Percentiles rank a stretch among this genome's conserved stretches.
These are phyloP conservation scores for Termitomyces sp. DNA, from an alignment of 1,284 basidiomycete species.

Conservation along the genomic window DNA sequence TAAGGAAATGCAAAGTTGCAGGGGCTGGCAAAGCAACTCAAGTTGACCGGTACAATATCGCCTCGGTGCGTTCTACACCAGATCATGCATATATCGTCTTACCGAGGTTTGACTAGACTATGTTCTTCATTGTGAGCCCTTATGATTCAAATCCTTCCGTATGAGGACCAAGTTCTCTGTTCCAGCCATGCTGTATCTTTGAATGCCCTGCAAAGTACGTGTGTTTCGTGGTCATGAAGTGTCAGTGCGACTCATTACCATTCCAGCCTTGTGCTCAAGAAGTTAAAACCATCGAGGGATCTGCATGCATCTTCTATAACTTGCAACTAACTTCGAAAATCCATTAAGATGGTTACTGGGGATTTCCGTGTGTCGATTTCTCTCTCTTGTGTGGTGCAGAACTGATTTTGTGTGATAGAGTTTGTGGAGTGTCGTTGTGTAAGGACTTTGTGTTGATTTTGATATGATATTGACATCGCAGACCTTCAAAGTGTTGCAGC, in stretches of 20 bases:
- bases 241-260: not conserved
- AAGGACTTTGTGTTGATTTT: not conserved
- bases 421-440: slow-evolving; percentile 18
- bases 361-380: slow-evolving; percentile 15
- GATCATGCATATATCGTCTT: not conserved
- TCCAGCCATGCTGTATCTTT: slow-evolving; percentile 55
- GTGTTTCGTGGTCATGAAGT: not conserved
- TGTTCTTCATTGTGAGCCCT: slow-evolving; percentile 60
- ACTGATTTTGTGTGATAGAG: slow-evolving; percentile 4
- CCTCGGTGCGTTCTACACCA: slow-evolving; percentile 38
- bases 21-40: slow-evolving; percentile 47
- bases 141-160: not conserved
- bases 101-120: slow-evolving; percentile 38
- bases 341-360: slow-evolving; percentile 18
- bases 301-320: not conserved
- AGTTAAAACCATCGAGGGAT: slow-evolving; percentile 19
- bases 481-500: too few relatives aligned
- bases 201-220: slow-evolving; percentile 56
- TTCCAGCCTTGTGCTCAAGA: slow-evolving; percentile 19
- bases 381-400: not conserved
- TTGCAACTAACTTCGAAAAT: not conserved
- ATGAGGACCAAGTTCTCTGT: not conserved
- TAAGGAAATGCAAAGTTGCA: slow-evolving; percentile 64
- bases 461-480: slow-evolving; percentile 27
- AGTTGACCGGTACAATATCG: slow-evolving; percentile 60